Evolutionary conservation across 116 monocot genomes (phyloP).

Genomic region (Zostera marina): DNA sequence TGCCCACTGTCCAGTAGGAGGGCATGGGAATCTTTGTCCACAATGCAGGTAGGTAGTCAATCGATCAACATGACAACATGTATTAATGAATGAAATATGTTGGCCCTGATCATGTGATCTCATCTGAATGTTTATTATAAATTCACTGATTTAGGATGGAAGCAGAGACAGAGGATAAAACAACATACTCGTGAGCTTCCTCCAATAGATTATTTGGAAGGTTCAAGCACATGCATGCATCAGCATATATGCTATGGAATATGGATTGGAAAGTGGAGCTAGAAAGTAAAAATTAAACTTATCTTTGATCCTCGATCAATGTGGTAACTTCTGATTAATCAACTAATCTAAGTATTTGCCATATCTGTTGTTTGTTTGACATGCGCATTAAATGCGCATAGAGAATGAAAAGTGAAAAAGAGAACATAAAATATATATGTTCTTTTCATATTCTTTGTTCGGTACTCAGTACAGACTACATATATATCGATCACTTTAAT

Average conservation of each 20-base stretch:
- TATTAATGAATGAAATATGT: not conserved
- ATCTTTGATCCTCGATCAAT: no score
- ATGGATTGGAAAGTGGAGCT: no score
- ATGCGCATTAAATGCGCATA: not conserved
- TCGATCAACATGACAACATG: no score
- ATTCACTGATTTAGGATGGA: not conserved
- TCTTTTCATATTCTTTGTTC: not conserved
- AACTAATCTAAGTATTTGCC: no score
- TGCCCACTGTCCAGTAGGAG: no score
- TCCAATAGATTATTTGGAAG: conserved; percentile 6
- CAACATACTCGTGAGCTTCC: conserved; percentile 5
- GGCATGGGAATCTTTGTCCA: not conserved
- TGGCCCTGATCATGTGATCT: conserved; percentile 1
- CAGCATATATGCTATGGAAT: no score
- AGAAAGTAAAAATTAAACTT: no score
- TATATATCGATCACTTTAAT: no score
- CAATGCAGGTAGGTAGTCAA: not conserved
- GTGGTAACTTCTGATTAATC: no score
- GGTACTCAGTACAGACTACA: not conserved
- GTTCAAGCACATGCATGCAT: conserved; percentile 8
- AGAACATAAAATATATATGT: not conserved
- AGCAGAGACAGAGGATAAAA: not conserved
- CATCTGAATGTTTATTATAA: no score
- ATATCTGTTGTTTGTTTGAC: no score
- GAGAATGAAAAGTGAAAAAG: not conserved